phyloP scores from a whole-genome alignment of 2,329 filamentous ascomycete genomes.

The Juglanconis juglandina region DNA sequence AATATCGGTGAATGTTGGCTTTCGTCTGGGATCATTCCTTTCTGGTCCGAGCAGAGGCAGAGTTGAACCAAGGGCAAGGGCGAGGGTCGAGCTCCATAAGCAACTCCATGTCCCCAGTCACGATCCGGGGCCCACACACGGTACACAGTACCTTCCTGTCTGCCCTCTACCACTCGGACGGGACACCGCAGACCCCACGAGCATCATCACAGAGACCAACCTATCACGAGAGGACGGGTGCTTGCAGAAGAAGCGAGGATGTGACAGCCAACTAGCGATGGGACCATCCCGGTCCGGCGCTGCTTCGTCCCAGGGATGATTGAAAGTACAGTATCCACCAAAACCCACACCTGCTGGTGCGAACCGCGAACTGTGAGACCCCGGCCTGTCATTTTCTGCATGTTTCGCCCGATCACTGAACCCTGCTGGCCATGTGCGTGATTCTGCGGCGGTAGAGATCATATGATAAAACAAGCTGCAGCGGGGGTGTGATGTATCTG shows the following conservation, averaged over 20 bases:
- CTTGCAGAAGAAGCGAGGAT: neutral
- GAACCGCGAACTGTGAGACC: constrained; percentile 10
- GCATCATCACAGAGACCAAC: neutral
- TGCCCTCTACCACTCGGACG: constrained; percentile 5
- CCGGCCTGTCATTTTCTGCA: constrained; percentile 21
- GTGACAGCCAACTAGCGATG: neutral
- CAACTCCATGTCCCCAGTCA: constrained; percentile 17
- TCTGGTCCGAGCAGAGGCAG: constrained; percentile 18
- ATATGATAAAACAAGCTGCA: constrained; percentile 7
- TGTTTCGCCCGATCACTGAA: constrained; percentile 17
- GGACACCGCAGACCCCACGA: neutral
- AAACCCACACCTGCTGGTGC: neutral
- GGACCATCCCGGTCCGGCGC: neutral
- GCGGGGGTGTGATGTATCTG: neutral
- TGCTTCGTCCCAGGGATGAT: neutral
- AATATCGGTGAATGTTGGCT: constrained; percentile 15
- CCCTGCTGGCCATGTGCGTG: constrained; percentile 19
- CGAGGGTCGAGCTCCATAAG: constrained; percentile 19
- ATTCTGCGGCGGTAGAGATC: constrained; percentile 16
- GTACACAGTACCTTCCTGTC: neutral
- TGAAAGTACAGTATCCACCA: too few relatives aligned
- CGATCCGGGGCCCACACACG: constrained; percentile 12
- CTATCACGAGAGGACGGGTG: neutral
- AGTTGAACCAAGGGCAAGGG: constrained; percentile 14
- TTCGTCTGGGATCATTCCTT: constrained; percentile 17